Evolutionary conservation across 2,329 filamentous ascomycete species (phyloP).

Genomic region (Lasiodiplodia sp.): DNA sequence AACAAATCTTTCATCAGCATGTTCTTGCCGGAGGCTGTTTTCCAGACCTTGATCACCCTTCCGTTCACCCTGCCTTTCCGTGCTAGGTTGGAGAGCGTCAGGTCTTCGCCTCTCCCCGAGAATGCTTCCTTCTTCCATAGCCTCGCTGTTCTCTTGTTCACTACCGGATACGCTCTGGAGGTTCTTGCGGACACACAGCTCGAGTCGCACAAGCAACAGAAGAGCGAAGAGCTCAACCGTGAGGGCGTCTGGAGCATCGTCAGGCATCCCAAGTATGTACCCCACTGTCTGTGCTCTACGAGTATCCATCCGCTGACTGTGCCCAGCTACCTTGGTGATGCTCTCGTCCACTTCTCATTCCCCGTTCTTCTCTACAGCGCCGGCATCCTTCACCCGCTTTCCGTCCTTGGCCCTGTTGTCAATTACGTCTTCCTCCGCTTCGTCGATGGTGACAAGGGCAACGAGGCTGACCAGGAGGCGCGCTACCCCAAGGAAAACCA

Average conservation of each 20-base stretch:
- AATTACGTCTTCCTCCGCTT: slow-evolving; percentile 67
- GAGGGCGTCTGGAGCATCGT: slow-evolving; percentile 69
- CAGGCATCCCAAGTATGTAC: slow-evolving; percentile 66
- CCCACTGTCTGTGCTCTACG: not conserved
- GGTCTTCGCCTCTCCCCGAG: slow-evolving; percentile 33
- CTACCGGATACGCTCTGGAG: slow-evolving; percentile 64
- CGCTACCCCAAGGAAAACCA: slow-evolving; percentile 60
- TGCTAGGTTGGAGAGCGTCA: slow-evolving; percentile 37
- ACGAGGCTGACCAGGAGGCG: slow-evolving; percentile 59
- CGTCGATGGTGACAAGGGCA: slow-evolving; percentile 64
- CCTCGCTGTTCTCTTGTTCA: slow-evolving; percentile 63
- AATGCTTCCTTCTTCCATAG: slow-evolving; percentile 47
- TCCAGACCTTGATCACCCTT: slow-evolving; percentile 64
- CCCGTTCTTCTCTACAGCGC: slow-evolving; percentile 63
- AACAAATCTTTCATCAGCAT: slow-evolving; percentile 61
- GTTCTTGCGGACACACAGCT: slow-evolving; percentile 65
- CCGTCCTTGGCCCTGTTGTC: slow-evolving; percentile 62
- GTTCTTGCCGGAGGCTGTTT: slow-evolving; percentile 65
- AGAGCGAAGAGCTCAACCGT: slow-evolving; percentile 54
- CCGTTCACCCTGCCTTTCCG: slow-evolving; percentile 65
- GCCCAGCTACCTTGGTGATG: slow-evolving; percentile 67
- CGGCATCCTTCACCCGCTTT: slow-evolving; percentile 62
- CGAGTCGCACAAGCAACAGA: slow-evolving; percentile 54
- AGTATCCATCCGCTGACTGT: slow-evolving; percentile 24
- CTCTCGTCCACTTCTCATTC: slow-evolving; percentile 66